Evolutionary conservation across 495 filamentous ascomycete genomes (phyloP).

Genomic region (Jackrogersella multiformis): DNA sequence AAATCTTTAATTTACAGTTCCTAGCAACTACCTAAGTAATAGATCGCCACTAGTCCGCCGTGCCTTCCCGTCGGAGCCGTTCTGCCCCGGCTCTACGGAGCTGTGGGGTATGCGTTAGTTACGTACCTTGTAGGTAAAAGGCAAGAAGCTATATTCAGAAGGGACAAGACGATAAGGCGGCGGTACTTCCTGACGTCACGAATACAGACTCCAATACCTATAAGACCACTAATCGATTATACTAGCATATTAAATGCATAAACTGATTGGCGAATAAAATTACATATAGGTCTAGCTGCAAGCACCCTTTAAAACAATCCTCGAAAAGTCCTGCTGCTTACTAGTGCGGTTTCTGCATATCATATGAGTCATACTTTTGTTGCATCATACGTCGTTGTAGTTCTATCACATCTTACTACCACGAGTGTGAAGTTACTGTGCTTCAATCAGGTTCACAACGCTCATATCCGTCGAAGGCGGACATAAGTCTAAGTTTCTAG

Average conservation of each 20-base stretch:
- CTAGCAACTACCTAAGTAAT: conserved; percentile 5
- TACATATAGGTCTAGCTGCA: not conserved
- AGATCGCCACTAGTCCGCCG: conserved; percentile 9
- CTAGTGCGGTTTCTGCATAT: conserved; percentile 3
- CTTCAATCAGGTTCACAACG: not conserved
- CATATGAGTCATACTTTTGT: conserved; percentile 25
- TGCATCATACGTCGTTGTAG: not conserved
- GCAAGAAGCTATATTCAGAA: not conserved
- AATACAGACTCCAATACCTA: not conserved
- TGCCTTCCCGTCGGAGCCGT: conserved; percentile 8
- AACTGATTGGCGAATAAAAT: conserved; percentile 5
- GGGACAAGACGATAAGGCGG: conserved; percentile 15
- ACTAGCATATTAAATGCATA: not conserved
- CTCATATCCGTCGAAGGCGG: not conserved
- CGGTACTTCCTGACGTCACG: conserved; percentile 32
- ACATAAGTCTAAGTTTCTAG: not conserved
- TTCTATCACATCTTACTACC: not conserved
- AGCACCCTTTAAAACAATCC: not conserved
- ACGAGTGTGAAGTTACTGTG: not conserved
- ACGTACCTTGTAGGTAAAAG: not conserved
- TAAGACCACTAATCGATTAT: not conserved
- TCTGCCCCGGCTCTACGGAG: conserved; percentile 25
- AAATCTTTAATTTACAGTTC: conserved; percentile 6
- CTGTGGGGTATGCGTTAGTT: conserved; percentile 14
- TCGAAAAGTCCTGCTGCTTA: too few relatives aligned